phyloP scores from a whole-genome alignment of 352 stramenopile species.

The Phytophthora fragariaefolia region DNA sequence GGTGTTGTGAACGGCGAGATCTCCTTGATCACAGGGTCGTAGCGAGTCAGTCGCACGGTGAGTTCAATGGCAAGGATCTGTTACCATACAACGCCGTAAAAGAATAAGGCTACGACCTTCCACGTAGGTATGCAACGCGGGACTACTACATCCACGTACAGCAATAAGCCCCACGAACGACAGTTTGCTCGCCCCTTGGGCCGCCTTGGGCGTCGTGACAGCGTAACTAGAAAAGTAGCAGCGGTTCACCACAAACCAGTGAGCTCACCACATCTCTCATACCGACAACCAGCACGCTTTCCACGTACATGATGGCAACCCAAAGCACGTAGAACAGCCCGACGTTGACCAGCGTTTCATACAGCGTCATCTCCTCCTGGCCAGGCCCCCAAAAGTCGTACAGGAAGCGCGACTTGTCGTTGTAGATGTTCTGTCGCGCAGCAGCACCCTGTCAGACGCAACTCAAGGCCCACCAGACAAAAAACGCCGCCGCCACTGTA shows the following conservation, averaged over 20 bases:
- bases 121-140: background rate
- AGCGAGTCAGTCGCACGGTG: constrained; percentile 55
- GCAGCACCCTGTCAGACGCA: no score
- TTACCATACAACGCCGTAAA: background rate
- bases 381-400: constrained; percentile 75
- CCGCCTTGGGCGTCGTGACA: constrained; percentile 51
- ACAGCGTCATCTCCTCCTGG: constrained; percentile 47
- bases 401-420: constrained; percentile 51
- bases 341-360: constrained; percentile 64
- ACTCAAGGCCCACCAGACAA: background rate
- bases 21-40: constrained; percentile 56
- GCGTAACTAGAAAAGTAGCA: constrained; percentile 44
- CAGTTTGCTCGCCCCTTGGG: constrained; percentile 54
- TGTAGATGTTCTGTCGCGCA: constrained; percentile 73
- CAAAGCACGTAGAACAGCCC: constrained; percentile 75
- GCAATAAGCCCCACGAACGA: constrained; percentile 48
- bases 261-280: constrained; percentile 10
- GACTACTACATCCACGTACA: constrained; percentile 33
- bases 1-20: constrained; percentile 60
- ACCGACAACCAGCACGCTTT: constrained; percentile 1
- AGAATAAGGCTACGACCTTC: background rate
- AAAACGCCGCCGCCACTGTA: constrained; percentile 25
- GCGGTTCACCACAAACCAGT: constrained; percentile 15
- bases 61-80: constrained; percentile 67
- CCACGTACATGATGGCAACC: constrained; percentile 63